Base-by-base conservation (phyloP, 129 eudicot species). In the Saposhnikovia divaricata region DNA sequence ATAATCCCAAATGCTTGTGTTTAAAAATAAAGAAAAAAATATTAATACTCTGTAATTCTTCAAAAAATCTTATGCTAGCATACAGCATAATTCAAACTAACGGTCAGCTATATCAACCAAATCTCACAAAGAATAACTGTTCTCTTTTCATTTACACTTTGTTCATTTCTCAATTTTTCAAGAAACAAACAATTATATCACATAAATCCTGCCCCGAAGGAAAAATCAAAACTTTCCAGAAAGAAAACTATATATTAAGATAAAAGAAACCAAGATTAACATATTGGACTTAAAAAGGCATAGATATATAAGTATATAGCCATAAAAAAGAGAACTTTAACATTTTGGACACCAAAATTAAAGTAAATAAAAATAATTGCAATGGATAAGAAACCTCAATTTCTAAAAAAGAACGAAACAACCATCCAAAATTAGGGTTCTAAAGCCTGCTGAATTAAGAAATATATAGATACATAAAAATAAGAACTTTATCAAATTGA, bases 341-440 rank as follows among this genome's bases (percentile, higher is more conserved):
- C 28, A 38, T 6, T 21, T 19, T 21, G 1, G 6, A 23, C 43
- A 40, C 48, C 42, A 73, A 19, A 2, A 8, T 23, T 0, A 21
- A 23, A 3, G 47, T 28, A 31, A 4, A 43, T 53, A 34, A 57
- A 6, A 65, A 65, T 4, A 77, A 40, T 10, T 68, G 38, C 63
- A 82, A 68, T 79, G 16, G 28, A 55, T 31, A 42, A 71, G 1
- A 14, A 47, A 27, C 78, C 89, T 23, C 10, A 59, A 50, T 15
- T 50, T 50, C 1, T 4, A 34, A 50, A 50, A 15, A 59, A 59
- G 4, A 21, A 1, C 15, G 9, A 59, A n/a, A 6, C 8, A 0
- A 57, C 66, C 66, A 21, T 1, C 28, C 28, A 57, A 57, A 0
- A 21, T 55, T 19, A 55, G n/a, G 63, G 27, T 21, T 19, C 19